Evolutionary conservation across 2,329 filamentous ascomycete species (phyloP).

Genomic region (Apiospora phragmitis): DNA sequence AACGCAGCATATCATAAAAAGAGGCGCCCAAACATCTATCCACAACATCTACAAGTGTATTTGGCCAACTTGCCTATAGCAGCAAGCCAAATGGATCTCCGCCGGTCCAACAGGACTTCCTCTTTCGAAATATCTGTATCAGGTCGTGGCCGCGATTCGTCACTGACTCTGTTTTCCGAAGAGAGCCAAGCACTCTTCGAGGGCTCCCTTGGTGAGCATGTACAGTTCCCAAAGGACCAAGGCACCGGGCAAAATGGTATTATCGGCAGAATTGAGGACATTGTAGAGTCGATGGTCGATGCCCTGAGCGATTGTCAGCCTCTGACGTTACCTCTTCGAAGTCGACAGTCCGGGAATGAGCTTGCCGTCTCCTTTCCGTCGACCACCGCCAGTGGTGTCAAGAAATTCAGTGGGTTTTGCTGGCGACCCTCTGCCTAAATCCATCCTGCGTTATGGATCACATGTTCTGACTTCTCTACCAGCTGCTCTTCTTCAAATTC

Average conservation of each 20-base stretch:
- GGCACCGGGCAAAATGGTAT: not conserved
- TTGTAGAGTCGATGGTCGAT: slow-evolving; percentile 53
- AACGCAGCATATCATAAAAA: too few relatives aligned
- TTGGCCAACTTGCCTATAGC: not conserved
- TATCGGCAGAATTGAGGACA: slow-evolving; percentile 46
- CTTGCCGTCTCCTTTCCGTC: slow-evolving; percentile 25
- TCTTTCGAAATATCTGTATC: not conserved
- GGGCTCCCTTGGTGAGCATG: too few relatives aligned
- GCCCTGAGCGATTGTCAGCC: slow-evolving; percentile 44
- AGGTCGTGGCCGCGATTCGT: not conserved
- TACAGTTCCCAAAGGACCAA: not conserved
- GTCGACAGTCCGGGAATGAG: slow-evolving; percentile 29
- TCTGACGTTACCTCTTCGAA: slow-evolving; percentile 49
- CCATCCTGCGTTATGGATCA: slow-evolving; percentile 10
- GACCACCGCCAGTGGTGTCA: slow-evolving; percentile 19
- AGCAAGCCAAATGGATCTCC: not conserved
- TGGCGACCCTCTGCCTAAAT: not conserved
- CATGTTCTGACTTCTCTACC: not conserved
- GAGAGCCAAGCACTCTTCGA: not conserved
- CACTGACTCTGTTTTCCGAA: not conserved
- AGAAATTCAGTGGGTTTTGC: slow-evolving; percentile 31
- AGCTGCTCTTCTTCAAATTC: slow-evolving; percentile 59
- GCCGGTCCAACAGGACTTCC: not conserved
- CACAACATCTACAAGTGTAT: not conserved
- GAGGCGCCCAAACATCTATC: not conserved